Percentiles rank a stretch among this genome's conserved stretches.
Conservation (phyloP, 106 monocot species). For the Dendrobium huoshanense region DNA sequence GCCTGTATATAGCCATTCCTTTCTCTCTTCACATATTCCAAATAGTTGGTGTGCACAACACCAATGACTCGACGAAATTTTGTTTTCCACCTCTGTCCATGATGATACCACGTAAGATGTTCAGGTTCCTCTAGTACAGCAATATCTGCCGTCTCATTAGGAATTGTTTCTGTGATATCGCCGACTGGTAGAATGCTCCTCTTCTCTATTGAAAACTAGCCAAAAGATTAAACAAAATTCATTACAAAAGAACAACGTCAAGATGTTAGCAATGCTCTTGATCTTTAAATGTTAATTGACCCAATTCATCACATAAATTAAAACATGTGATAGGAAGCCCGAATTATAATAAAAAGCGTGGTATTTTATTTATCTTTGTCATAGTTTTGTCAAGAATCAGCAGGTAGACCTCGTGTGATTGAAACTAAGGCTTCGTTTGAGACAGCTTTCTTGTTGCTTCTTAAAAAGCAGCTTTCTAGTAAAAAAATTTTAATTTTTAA, state of each 20-base stretch:
- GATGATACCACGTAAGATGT: slow-evolving; percentile 94
- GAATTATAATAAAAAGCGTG: neutral
- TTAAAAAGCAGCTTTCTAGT: too few species aligned
- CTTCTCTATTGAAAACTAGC: slow-evolving; percentile 65
- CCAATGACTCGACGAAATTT: slow-evolving; percentile 82
- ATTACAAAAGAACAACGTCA: neutral
- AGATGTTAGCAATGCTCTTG: neutral
- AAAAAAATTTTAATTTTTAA: too few species aligned
- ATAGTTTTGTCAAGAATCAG: neutral
- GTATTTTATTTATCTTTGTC: neutral
- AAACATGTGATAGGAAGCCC: neutral
- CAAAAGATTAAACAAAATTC: neutral
- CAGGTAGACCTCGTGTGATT: neutral
- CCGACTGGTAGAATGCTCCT: slow-evolving; percentile 86
- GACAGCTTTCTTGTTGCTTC: too few species aligned
- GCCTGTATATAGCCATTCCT: slow-evolving; percentile 63
- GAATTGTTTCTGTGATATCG: slow-evolving; percentile 70
- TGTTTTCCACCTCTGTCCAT: slow-evolving; percentile 80
- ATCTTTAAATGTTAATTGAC: neutral
- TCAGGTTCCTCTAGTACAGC: slow-evolving; percentile 95
- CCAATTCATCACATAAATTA: neutral
- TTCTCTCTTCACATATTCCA: slow-evolving; percentile 94
- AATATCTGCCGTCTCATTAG: slow-evolving; percentile 70
- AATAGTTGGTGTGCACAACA: slow-evolving; percentile 87
- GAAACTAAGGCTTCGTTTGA: neutral